phyloP scores from a whole-genome alignment of 306 rosid genomes.

The Inga leiocalycina region DNA sequence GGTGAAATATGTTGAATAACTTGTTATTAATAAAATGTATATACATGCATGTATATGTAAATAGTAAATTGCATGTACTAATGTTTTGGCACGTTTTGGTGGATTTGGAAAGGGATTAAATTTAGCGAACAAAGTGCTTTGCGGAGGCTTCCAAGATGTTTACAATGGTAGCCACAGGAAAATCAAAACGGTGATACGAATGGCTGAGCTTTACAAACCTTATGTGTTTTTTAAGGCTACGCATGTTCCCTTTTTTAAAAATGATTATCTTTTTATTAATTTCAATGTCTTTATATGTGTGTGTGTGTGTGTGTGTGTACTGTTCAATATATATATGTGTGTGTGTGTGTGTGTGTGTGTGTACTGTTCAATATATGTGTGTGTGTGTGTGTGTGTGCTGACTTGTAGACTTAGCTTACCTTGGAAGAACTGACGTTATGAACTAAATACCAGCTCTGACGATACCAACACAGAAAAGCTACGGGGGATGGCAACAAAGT shows the following conservation, averaged over 20 bases:
- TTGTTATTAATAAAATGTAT: too few species aligned
- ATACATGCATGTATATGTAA: too few species aligned
- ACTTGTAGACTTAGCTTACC: neutral
- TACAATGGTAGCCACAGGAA: neutral
- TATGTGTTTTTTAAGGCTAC: slow-evolving; percentile 34
- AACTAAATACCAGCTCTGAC: slow-evolving; percentile 35
- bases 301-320: too few species aligned
- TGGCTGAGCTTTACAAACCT: slow-evolving; percentile 20
- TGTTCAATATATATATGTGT: too few species aligned
- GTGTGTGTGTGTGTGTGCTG: neutral
- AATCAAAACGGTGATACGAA: neutral
- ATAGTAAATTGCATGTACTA: neutral
- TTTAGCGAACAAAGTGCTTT: slow-evolving; percentile 5
- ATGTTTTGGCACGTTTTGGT: neutral
- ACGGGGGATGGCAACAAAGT: neutral
- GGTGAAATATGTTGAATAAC: too few species aligned
- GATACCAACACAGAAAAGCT: slow-evolving; percentile 44
- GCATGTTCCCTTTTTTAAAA: slow-evolving; percentile 4
- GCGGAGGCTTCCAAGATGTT: neutral
- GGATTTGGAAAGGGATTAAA: neutral
- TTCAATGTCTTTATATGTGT: neutral
- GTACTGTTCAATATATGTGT: too few species aligned
- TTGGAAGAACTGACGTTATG: neutral
- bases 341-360: too few species aligned
- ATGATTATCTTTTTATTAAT: neutral